Percentiles rank a stretch among this genome's conserved stretches.
These are phyloP conservation scores for Tricholoma matsutake DNA, from an alignment of 768 basidiomycete species.

Conservation along the genomic window DNA sequence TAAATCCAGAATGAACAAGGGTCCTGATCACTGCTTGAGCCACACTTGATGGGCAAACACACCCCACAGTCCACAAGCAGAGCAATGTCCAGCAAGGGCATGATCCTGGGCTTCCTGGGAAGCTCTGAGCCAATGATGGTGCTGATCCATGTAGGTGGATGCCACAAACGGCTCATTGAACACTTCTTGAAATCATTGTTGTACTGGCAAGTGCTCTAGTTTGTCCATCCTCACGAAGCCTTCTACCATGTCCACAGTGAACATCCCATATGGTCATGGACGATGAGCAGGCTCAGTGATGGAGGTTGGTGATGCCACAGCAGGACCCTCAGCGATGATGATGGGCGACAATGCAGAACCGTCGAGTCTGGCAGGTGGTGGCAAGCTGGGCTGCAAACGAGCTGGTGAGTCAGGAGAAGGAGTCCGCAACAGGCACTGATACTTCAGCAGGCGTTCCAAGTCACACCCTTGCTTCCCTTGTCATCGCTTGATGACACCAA, in stretches of 20 bases:
- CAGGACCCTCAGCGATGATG: too few species aligned
- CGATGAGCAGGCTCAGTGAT: neutral
- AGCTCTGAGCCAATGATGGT: neutral
- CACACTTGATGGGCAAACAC: neutral
- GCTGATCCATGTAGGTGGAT: neutral
- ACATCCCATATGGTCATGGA: slow-evolving; percentile 11
- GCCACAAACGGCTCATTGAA: neutral
- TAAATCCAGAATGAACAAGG: too few species aligned
- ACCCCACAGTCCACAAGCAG: slow-evolving; percentile 9
- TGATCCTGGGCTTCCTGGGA: slow-evolving; percentile 17
- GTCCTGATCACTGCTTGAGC: too few species aligned
- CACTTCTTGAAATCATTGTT: neutral
- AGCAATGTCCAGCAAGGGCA: slow-evolving; percentile 27
- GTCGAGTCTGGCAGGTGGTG: too few species aligned
- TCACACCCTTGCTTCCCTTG: neutral
- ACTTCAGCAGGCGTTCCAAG: too few species aligned
- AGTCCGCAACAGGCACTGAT: too few species aligned
- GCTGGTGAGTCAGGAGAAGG: too few species aligned
- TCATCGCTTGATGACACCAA: neutral
- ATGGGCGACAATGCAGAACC: too few species aligned
- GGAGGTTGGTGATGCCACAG: too few species aligned
- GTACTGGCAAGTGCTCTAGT: too few species aligned
- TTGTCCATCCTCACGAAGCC: slow-evolving; percentile 12
- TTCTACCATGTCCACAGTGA: slow-evolving; percentile 15
- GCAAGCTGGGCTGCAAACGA: too few species aligned